Percentiles rank a stretch among this genome's conserved stretches.
These are phyloP conservation scores for Ceriops decandra DNA, from an alignment of 345 rosid genomes.

Conservation along the genomic window DNA sequence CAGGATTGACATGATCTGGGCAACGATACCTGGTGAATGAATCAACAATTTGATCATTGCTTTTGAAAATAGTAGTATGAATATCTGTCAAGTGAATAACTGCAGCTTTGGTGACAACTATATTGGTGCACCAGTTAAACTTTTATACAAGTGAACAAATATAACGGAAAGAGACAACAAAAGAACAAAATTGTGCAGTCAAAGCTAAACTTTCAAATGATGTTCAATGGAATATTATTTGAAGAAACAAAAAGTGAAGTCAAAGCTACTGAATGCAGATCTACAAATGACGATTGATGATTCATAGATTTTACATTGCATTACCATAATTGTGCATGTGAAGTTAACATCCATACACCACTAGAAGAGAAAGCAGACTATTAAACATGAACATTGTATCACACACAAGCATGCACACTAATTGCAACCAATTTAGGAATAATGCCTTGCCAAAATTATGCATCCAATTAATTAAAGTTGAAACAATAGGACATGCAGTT, in stretches of 20 bases:
- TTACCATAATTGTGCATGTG: neutral
- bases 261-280: neutral
- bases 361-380: neutral
- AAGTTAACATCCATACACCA: neutral
- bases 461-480: neutral
- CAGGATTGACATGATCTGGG: conserved; percentile 91
- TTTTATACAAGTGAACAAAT: neutral
- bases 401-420: no score
- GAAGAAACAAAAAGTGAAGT: neutral
- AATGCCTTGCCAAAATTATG: neutral
- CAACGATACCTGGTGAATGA: conserved; percentile 64
- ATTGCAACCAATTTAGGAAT: neutral
- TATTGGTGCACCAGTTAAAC: neutral
- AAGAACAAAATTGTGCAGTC: neutral
- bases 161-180: neutral
- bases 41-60: conserved; percentile 2
- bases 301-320: neutral
- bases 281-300: neutral
- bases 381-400: neutral
- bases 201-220: no score
- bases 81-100: neutral
- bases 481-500: no score
- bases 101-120: neutral
- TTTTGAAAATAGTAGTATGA: no score
- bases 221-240: neutral